These are phyloP conservation scores for Curvularia sp. DNA, from an alignment of 2,329 filamentous ascomycete species.

Conservation along the genomic window DNA sequence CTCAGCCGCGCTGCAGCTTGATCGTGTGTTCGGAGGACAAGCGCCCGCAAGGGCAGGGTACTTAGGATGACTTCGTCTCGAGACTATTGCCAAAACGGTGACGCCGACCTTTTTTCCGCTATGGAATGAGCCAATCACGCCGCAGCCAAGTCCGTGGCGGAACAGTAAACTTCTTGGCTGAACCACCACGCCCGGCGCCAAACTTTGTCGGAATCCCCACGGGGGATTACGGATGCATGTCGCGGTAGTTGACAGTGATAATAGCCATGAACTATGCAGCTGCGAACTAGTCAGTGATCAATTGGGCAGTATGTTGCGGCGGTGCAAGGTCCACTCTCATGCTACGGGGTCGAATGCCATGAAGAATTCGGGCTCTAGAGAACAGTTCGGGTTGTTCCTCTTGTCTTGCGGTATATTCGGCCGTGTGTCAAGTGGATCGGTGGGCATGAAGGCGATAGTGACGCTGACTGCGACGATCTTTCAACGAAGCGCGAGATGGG, in stretches of 20 bases:
- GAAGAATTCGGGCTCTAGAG: slow-evolving; percentile 13
- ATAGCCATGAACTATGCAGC: not conserved
- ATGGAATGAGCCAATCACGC: slow-evolving; percentile 20
- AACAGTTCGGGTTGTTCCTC: slow-evolving; percentile 10
- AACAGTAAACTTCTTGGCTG: slow-evolving; percentile 22
- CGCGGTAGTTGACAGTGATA: slow-evolving; percentile 3
- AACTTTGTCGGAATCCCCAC: slow-evolving; percentile 13
- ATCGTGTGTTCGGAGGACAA: slow-evolving; percentile 6
- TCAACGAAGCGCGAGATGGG: not conserved
- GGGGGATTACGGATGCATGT: slow-evolving; percentile 23
- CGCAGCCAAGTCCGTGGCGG: slow-evolving; percentile 19
- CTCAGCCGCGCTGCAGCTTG: slow-evolving; percentile 13
- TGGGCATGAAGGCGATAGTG: not conserved
- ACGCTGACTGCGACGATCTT: slow-evolving; percentile 1
- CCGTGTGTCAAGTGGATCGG: slow-evolving; percentile 4
- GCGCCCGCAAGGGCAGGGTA: slow-evolving; percentile 15
- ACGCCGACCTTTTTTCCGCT: slow-evolving; percentile 7
- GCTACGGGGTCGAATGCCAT: not conserved
- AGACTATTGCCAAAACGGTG: slow-evolving; percentile 19
- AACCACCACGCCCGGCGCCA: slow-evolving; percentile 8
- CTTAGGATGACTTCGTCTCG: slow-evolving; percentile 29
- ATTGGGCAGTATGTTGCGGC: slow-evolving; percentile 10
- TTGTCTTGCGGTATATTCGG: not conserved
- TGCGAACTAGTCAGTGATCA: slow-evolving; percentile 10
- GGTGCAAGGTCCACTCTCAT: slow-evolving; percentile 7